Conservation (phyloP, 768 basidiomycete genomes). For the Tremella yokohamensis region DNA sequence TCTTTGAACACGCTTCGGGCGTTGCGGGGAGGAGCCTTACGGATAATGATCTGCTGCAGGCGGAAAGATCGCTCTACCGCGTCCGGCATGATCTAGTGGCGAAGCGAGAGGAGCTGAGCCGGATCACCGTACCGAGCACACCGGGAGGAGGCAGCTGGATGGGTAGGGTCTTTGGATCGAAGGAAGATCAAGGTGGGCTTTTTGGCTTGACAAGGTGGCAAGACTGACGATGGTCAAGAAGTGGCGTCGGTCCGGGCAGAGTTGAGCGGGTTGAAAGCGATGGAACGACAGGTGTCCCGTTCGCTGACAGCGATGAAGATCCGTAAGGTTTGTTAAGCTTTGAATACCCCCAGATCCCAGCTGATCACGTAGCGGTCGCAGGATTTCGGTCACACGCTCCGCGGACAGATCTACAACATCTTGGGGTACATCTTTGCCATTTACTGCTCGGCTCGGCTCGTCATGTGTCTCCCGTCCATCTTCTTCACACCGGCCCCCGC, state of each 20-base stretch:
- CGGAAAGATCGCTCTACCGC: constrained; percentile 46
- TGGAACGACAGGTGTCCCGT: constrained; percentile 41
- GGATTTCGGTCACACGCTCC: constrained; percentile 42
- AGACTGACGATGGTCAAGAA: constrained; percentile 12
- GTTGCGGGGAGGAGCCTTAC: constrained; percentile 31
- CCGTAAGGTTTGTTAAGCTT: constrained; percentile 17
- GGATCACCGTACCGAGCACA: constrained; percentile 9
- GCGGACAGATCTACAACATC: constrained; percentile 43
- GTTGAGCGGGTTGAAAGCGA: constrained; percentile 39
- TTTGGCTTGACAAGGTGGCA: background rate
- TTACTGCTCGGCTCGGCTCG: constrained; percentile 47
- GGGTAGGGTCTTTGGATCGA: constrained; percentile 36
- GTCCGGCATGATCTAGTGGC: constrained; percentile 43
- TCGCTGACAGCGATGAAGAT: constrained; percentile 43
- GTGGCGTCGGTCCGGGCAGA: constrained; percentile 32
- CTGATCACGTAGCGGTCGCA: constrained; percentile 30
- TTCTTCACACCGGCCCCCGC: constrained; percentile 39
- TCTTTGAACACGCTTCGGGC: constrained; percentile 31
- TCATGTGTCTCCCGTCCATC: constrained; percentile 47
- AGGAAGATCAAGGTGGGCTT: constrained; percentile 29
- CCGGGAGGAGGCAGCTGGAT: constrained; percentile 32
- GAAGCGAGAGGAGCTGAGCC: constrained; percentile 33
- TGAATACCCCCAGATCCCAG: background rate
- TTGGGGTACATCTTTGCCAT: constrained; percentile 44
- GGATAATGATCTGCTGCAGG: constrained; percentile 41